These are phyloP conservation scores for Luzula sylvatica DNA, from an alignment of 176 grass and related monocot genomes.

Conservation along the genomic window DNA sequence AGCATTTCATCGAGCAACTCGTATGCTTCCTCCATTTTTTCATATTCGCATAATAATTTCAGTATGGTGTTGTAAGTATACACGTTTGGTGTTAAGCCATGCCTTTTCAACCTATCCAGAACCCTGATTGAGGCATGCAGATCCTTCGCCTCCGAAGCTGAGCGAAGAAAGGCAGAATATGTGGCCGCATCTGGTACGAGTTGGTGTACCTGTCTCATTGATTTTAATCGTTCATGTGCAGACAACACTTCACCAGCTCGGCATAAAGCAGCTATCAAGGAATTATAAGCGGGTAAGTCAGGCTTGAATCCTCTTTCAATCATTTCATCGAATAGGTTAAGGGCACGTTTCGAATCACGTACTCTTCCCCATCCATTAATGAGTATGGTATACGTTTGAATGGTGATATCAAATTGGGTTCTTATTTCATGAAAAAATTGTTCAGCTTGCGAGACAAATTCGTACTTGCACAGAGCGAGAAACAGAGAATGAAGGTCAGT, in stretches of 20 bases:
- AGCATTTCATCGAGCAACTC: conserved; percentile 69
- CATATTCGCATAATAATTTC: conserved; percentile 48
- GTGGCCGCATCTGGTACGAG: conserved; percentile 52
- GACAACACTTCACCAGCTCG: conserved; percentile 27
- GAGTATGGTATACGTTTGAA: conserved; percentile 68
- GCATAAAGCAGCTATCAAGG: conserved; percentile 54
- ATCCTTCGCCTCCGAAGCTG: conserved; percentile 51
- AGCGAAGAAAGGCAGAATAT: conserved; percentile 52
- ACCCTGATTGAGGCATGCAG: conserved; percentile 34
- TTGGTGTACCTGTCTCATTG: conserved; percentile 36
- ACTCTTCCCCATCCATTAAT: conserved; percentile 59
- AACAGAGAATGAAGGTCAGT: conserved; percentile 54
- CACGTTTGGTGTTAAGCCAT: conserved; percentile 53
- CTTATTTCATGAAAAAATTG: conserved; percentile 38
- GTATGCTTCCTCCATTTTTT: conserved; percentile 59
- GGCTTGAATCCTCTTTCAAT: conserved; percentile 24
- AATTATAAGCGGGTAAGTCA: conserved; percentile 41
- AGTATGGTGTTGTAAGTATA: conserved; percentile 73
- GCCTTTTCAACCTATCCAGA: conserved; percentile 57
- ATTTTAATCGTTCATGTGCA: conserved; percentile 37
- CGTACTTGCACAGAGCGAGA: conserved; percentile 53
- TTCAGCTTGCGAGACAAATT: conserved; percentile 46
- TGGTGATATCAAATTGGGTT: conserved; percentile 25
- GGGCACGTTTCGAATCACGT: conserved; percentile 22
- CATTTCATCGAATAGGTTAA: conserved; percentile 63